Percentiles rank a stretch among this genome's conserved stretches.
phyloP scores from a whole-genome alignment of 2,329 filamentous ascomycete species.

The Aureobasidium lini region DNA sequence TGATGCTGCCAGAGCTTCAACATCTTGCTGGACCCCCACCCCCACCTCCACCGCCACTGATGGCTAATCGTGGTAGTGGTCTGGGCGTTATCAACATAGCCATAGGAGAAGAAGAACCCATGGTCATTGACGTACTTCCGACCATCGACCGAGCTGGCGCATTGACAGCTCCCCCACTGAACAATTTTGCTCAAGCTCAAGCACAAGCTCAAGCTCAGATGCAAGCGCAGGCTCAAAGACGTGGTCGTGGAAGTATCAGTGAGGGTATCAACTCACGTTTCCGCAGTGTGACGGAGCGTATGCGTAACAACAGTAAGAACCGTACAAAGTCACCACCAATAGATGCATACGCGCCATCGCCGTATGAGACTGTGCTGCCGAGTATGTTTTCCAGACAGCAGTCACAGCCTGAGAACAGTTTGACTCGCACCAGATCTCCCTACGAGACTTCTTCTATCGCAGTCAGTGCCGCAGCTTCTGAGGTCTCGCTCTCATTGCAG shows the following conservation, averaged over 20 bases:
- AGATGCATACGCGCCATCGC: slow-evolving; percentile 24
- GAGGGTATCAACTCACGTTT: slow-evolving; percentile 51
- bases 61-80: slow-evolving; percentile 18
- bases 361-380: slow-evolving; percentile 38
- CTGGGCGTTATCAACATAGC: slow-evolving; percentile 37
- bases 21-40: slow-evolving; percentile 49
- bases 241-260: slow-evolving; percentile 49
- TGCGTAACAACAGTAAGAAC: slow-evolving; percentile 50
- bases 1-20: slow-evolving; percentile 52
- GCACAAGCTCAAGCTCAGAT: slow-evolving; percentile 18
- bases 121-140: slow-evolving; percentile 16
- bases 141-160: slow-evolving; percentile 20
- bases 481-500: slow-evolving; percentile 24
- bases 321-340: slow-evolving; percentile 42
- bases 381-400: slow-evolving; percentile 17
- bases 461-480: slow-evolving; percentile 18
- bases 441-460: slow-evolving; percentile 1
- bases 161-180: slow-evolving; percentile 25
- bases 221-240: slow-evolving; percentile 40
- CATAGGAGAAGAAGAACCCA: slow-evolving; percentile 33
- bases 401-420: background rate
- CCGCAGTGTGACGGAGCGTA: slow-evolving; percentile 49
- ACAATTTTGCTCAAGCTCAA: slow-evolving; percentile 20
- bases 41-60: slow-evolving; percentile 31
- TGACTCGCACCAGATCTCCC: background rate